Evolutionary conservation across 2,329 filamentous ascomycete genomes (phyloP), one percentile per base, ranked within the genome.

Genomic region (Emmonsiellopsis sp.): DNA sequence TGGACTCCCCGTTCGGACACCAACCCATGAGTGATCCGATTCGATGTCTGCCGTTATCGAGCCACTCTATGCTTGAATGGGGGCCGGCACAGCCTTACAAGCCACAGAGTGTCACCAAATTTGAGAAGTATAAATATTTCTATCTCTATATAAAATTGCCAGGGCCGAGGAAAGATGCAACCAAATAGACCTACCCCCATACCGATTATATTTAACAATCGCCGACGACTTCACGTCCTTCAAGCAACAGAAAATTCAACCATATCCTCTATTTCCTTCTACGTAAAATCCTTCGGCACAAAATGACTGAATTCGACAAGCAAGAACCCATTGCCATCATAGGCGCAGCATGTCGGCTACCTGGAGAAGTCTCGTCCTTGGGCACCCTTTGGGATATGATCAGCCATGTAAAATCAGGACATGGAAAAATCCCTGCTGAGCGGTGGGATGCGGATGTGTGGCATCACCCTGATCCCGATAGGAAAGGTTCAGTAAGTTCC

Each of bases 291-390:
- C 9, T n/a, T 9, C 9, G 7, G 35, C 2, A 38, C 35, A 38
- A 38, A 10, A 38, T 38, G 35, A n/a, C 35, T 9, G 13, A n/a
- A 10, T 38, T n/a, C 9, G 35, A 38, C 35, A 38, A n/a, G 13
- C 35, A 38, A 38, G 35, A 47, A 13, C 52, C 61, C 11, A 67
- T 70, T 51, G 71, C 71, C n/a, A 66, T 75, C 13, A 63, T 74
- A 54, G 71, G 71, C 43, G 69, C 70, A 55, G 61, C 64, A 16
- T 66, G 66, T 51, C 60, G 65, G 10, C 65, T 68, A 35, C 59
- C 67, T 10, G 65, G 65, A 7, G 65, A 60, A 16, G 61, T 61
- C 1, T 58, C 50, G 7, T 61, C 57, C 7, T 45, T 61, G 6
- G 55, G 55, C 10, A 56, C 57, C 10, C 61, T 68, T 16, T 68